Evolutionary conservation across 306 rosid species (phyloP), one percentile per base, ranked within the genome.

Genomic region (Ochetophila trinervis): DNA sequence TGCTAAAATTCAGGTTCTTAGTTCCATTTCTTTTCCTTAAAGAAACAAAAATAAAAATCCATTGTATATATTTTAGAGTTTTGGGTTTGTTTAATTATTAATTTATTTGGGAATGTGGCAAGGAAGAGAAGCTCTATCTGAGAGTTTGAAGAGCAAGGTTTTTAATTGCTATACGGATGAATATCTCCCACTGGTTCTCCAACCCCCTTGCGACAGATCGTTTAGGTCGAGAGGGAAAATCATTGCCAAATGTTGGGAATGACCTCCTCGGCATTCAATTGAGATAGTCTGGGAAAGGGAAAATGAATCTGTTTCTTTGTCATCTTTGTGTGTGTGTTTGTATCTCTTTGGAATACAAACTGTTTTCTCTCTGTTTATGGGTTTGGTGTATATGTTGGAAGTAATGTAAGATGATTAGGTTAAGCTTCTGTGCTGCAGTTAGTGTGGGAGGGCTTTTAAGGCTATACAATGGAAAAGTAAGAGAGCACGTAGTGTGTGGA

Each of bases 1-100:
- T 1, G 95, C 97, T 0, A 74, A 74, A 62, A 53, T 70, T 34
- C 88, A 86, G 86, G 91, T 86, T 7, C 9, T 13, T 12, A 1
- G 18, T 11, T 10, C 40, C 7, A 4, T 4, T 5, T 19, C 4
- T 7, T 19, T 15, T 11, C 14, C 5, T 19, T 1, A 5, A 9
- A n/a, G 12, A 4, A 53, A 5, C 1, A 27, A 27, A 16, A 37
- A 51, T 2, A 21, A 35, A 24, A 10, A 16, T 14, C 18, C 1
- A 12, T 0, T 21, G 14, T 16, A 52, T 52, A 22, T 6, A 5
- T 50, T 30, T 30, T 21, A n/a, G 5, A 27, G 11, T 27, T 32
- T 18, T 34, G 68, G 44, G 27, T 6, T 63, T 68, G 6, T 35
- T 9, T n/a, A n/a, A n/a, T n/a, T n/a, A n/a, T 2, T 40, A 4